Base-by-base conservation (phyloP, 202 grass and related monocot genomes). In the Brachypodium distachyon region DNA sequence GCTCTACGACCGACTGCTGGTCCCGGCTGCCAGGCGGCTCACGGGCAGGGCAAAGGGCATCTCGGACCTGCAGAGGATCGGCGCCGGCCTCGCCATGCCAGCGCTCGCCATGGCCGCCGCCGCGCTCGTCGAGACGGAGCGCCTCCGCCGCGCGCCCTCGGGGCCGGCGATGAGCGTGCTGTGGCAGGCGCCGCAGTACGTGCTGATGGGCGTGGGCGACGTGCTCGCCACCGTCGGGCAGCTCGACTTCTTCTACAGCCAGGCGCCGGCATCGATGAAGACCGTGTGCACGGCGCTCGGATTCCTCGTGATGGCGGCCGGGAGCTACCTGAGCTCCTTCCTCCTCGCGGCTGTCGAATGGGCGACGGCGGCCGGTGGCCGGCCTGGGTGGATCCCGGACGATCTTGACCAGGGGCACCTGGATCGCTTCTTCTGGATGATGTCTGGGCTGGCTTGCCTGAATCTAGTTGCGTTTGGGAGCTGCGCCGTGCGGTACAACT, bases 251-350 rank as follows among this genome's bases (percentile, higher is more conserved):
- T 56, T 56, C 53, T 56, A 56, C 53, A 12, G 25, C 53, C 23
- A 56, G 25, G 81, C 86, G 33, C 86, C 75, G 4, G 86, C 83
- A 19, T 81, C 68, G 25, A 88, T 84, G 81, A 82, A 81, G 60
- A 88, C 80, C 19, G 51, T 80, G n/a, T n/a, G n/a, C n/a, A n/a
- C n/a, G n/a, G n/a, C n/a, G n/a, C n/a, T n/a, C n/a, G n/a, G n/a
- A n/a, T n/a, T n/a, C n/a, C n/a, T n/a, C n/a, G n/a, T n/a, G n/a
- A n/a, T n/a, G n/a, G n/a, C n/a, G n/a, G n/a, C n/a, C n/a, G n/a
- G n/a, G n/a, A n/a, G n/a, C n/a, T n/a, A n/a, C n/a, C n/a, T n/a
- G n/a, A n/a, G n/a, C n/a, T n/a, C n/a, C n/a, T n/a, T n/a, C n/a
- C n/a, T n/a, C n/a, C n/a, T n/a, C n/a, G n/a, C n/a, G n/a, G n/a